Evolutionary conservation across 225 moss, liverwort and hornwort genomes (phyloP), one percentile per base, ranked within the genome.

Genomic region (Thuidium tamariscinum): DNA sequence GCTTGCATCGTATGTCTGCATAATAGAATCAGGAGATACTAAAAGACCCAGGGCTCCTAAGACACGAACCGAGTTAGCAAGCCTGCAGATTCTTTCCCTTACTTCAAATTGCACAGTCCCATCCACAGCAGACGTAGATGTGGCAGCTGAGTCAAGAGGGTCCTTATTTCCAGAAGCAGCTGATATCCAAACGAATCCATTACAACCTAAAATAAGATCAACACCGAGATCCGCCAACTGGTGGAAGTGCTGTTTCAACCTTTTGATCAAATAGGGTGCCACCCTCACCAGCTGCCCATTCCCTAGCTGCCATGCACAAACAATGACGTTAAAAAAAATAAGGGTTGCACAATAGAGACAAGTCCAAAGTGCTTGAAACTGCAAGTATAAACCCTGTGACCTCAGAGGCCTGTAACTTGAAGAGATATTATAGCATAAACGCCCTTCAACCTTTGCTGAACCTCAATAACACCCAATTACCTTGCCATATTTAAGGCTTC

Each of bases 401-500:
- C 4, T 37, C 51, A 46, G 52, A n/a, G 42, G 34, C 52, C 60
- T 41, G n/a, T 15, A 64, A 44, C 44, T 44, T 44, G 9, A 44
- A 39, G 20, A 88, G 63, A 70, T 82, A 49, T 41, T 78, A 44
- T 2, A 74, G 46, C 26, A 80, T 25, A 86, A 84, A 36, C 6
- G 51, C 46, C n/a, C 42, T 56, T 26, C 13, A 83, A 79, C 16
- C 37, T 61, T 54, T 39, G 62, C 54, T 81, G 17, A 54, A 83
- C 19, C 77, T 62, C 59, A 74, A 71, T 16, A 60, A 37, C 25
- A 16, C 69, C 44, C 26, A 75, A 34, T 91, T 86, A 96, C 98
- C 96, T 99, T 97, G 90, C 99, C 99, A 90, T 99, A 99, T 74
- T 99, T 99, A 69, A 97, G 93, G 82, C 99, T 99, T 77, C 99